Conservation (phyloP, 2,329 filamentous ascomycete genomes). For the Simplicillium sp. region DNA sequence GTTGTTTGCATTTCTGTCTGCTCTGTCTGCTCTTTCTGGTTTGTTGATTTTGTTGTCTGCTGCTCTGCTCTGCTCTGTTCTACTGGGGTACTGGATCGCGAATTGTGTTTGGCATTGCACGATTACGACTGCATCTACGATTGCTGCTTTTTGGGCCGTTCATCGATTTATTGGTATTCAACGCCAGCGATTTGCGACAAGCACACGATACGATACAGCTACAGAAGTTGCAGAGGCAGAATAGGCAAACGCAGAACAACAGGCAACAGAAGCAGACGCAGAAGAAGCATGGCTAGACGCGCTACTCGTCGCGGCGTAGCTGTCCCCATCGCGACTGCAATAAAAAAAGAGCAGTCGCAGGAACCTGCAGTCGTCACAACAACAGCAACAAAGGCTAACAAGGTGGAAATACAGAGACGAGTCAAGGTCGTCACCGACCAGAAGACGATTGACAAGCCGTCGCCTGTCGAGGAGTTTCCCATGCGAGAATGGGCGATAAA, state of each 20-base stretch:
- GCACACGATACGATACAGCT: too few species aligned
- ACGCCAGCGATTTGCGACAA: too few species aligned
- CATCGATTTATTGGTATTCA: too few species aligned
- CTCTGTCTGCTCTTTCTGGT: slow-evolving; percentile 7
- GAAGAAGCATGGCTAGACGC: neutral
- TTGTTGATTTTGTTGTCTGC: neutral
- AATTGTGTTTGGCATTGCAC: too few species aligned
- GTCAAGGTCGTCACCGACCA: slow-evolving; percentile 93
- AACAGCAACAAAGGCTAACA: slow-evolving; percentile 13
- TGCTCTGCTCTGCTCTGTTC: neutral
- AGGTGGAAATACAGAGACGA: slow-evolving; percentile 55
- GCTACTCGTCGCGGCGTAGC: neutral
- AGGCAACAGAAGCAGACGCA: neutral
- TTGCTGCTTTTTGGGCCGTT: too few species aligned
- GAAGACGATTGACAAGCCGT: slow-evolving; percentile 71
- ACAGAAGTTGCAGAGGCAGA: too few species aligned
- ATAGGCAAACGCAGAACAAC: too few species aligned
- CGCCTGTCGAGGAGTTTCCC: slow-evolving; percentile 77
- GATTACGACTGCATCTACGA: too few species aligned
- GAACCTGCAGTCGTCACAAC: too few species aligned
- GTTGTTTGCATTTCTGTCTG: slow-evolving; percentile 8
- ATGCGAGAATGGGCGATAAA: slow-evolving; percentile 89
- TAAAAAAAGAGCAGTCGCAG: neutral
- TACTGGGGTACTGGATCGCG: too few species aligned
- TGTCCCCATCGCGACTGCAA: neutral